Evolutionary conservation across 768 basidiomycete species (phyloP), one percentile per base, ranked within the genome.

Genomic region (Tulasnella sp.): DNA sequence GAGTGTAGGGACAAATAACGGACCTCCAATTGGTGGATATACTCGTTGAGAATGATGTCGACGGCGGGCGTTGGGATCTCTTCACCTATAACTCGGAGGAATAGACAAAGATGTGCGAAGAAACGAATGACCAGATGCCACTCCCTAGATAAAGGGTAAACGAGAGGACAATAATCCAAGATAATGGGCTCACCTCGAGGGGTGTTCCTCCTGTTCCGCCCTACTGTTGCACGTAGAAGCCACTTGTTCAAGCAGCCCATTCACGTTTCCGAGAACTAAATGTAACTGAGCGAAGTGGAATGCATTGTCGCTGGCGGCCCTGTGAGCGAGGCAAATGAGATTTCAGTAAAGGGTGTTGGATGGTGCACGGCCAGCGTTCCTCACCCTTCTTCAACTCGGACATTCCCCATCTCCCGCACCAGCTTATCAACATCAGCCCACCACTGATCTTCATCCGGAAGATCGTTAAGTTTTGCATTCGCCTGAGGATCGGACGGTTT

Each of bases 21-120:
- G 36, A 91, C 92, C 86, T 98, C 94, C 3, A 99, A 88, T 3
- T 96, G 91, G 77, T 89, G 89, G 6, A 98, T 87, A 81, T 99
- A 99, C 0, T 92, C 89, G 81, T 97, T 93, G 36, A 99, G 84
- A 72, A 99, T 93, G 38, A 87, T 83, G 80, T 97, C 94, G 0
- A 89, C 91, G 0, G 93, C 89, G 15, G 89, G 82, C 1, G 91
- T 89, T 0, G 96, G 92, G 0, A 94, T 88, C 0, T 89, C 82
- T 42, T 91, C 84, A 71, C 91, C 91, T 42, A 97, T 92, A 83
- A 94, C 89, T 78, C 92, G 90, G 3, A 97, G 86, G 83, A 91
- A 94, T 38, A 99, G 89, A 79, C 94, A 94, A 31, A 99, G 85
- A 81, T 99, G 97, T 0, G 96, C 92, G 80, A 97, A 97, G 84